A percentile compares a stretch with the other conserved stretches of the same genome.
Conservation (phyloP, 2,329 filamentous ascomycete species). For the Pseudofabraea citricarpa region DNA sequence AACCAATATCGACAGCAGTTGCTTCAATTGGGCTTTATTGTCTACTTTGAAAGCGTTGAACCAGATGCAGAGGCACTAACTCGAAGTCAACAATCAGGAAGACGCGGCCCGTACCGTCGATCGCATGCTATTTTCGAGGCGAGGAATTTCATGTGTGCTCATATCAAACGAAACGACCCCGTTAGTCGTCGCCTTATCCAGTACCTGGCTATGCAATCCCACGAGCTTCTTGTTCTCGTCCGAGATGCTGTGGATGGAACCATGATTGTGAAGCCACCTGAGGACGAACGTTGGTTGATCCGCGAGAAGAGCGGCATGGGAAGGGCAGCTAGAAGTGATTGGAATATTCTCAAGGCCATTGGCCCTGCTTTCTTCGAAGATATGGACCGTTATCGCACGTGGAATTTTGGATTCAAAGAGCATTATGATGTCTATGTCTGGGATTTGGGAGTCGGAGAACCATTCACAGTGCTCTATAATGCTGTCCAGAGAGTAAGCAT, state of each 20-base stretch:
- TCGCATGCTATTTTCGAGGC: constrained; percentile 30
- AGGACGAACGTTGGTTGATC: constrained; percentile 33
- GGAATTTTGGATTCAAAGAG: constrained; percentile 36
- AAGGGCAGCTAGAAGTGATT: constrained; percentile 33
- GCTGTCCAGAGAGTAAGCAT: constrained; percentile 26
- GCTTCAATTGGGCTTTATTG: constrained; percentile 30
- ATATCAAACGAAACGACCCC: constrained; percentile 36
- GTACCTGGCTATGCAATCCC: constrained; percentile 35
- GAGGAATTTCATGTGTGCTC: constrained; percentile 36
- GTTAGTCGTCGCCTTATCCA: constrained; percentile 37
- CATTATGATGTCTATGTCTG: constrained; percentile 39
- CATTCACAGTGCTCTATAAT: constrained; percentile 25
- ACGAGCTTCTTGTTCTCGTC: constrained; percentile 32
- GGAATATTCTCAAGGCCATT: constrained; percentile 29
- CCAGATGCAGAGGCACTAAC: constrained; percentile 28
- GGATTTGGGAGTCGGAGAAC: constrained; percentile 30
- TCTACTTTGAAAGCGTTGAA: constrained; percentile 12
- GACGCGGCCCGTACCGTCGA: constrained; percentile 27
- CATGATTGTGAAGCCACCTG: constrained; percentile 30
- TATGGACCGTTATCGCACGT: constrained; percentile 31
- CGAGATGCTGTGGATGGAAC: constrained; percentile 35
- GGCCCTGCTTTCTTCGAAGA: constrained; percentile 33
- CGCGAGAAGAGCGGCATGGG: constrained; percentile 34
- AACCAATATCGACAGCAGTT: constrained; percentile 34
- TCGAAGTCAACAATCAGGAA: constrained; percentile 27